A percentile compares a stretch with the other conserved stretches of the same genome.
Evolutionary conservation across 768 basidiomycete species (phyloP).

Genomic region (Pleurotus eryngii): DNA sequence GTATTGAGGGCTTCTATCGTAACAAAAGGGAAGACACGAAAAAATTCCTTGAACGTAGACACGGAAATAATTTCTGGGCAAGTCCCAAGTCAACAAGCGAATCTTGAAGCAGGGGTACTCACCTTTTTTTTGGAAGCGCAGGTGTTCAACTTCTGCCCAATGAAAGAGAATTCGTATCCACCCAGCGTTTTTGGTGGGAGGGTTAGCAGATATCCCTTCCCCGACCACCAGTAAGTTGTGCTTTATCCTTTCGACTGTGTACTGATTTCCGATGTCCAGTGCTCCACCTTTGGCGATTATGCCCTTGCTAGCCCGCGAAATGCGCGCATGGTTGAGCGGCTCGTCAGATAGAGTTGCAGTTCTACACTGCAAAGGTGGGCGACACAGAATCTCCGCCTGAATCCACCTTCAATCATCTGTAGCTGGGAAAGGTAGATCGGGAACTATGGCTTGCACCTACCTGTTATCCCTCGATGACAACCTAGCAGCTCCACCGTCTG

Average conservation of each 20-base stretch:
- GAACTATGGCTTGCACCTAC: slow-evolving; percentile 82
- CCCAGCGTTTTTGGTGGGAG: slow-evolving; percentile 64
- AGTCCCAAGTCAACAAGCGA: neutral
- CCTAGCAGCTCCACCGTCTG: slow-evolving; percentile 44
- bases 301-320: slow-evolving; percentile 70
- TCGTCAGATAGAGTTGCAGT: slow-evolving; percentile 70
- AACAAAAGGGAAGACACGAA: slow-evolving; percentile 76
- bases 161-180: slow-evolving; percentile 78
- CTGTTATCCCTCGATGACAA: slow-evolving; percentile 56
- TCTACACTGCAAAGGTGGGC: slow-evolving; percentile 80
- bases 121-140: neutral
- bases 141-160: slow-evolving; percentile 85
- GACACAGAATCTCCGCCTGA: neutral
- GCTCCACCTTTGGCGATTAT: slow-evolving; percentile 77
- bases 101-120: neutral
- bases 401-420: too few relatives aligned
- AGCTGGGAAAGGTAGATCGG: slow-evolving; percentile 85
- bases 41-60: slow-evolving; percentile 68
- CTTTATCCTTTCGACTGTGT: neutral
- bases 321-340: slow-evolving; percentile 66
- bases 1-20: slow-evolving; percentile 76
- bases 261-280: slow-evolving; percentile 27
- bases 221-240: slow-evolving; percentile 78
- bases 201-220: slow-evolving; percentile 84
- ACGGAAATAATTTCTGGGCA: slow-evolving; percentile 71